phyloP scores from a whole-genome alignment of 1,284 basidiomycete genomes.

The Testicularia cyperi region DNA sequence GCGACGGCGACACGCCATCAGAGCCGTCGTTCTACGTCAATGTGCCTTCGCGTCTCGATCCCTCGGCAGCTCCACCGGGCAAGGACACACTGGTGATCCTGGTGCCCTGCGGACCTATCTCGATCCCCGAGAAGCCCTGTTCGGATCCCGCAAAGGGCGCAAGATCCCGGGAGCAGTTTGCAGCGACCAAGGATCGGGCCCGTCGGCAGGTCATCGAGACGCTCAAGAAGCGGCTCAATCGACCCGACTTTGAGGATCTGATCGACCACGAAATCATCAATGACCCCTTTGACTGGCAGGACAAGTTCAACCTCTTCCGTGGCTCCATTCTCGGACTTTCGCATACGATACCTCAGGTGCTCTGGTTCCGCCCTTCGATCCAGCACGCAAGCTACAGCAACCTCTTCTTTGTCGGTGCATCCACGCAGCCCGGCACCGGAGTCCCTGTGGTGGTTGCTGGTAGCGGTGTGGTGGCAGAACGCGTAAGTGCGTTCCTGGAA shows the following conservation, averaged over 20 bases:
- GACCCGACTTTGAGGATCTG: constrained; percentile 39
- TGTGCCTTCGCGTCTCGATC: constrained; percentile 62
- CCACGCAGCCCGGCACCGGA: constrained; percentile 61
- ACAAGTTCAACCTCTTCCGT: constrained; percentile 61
- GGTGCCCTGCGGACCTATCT: constrained; percentile 61
- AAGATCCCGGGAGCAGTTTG: constrained; percentile 34
- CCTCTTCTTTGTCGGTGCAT: constrained; percentile 61
- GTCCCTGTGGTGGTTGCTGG: constrained; percentile 54
- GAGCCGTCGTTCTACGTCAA: constrained; percentile 66
- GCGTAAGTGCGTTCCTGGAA: constrained; percentile 28
- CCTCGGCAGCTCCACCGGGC: constrained; percentile 59
- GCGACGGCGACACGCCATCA: constrained; percentile 63
- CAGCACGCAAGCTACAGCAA: constrained; percentile 47
- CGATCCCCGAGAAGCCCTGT: constrained; percentile 34
- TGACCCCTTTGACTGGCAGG: constrained; percentile 61
- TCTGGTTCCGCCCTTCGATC: constrained; percentile 58
- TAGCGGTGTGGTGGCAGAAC: constrained; percentile 42
- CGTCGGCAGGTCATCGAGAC: constrained; percentile 47
- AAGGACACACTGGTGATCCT: constrained; percentile 61
- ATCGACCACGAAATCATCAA: constrained; percentile 49
- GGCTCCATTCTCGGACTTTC: constrained; percentile 61
- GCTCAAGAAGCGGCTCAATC: constrained; percentile 38
- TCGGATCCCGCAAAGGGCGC: constrained; percentile 32
- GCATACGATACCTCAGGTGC: constrained; percentile 60
- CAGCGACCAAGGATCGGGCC: constrained; percentile 21